Evolutionary conservation across 768 basidiomycete species (phyloP).

Genomic region (Mycena filopes): DNA sequence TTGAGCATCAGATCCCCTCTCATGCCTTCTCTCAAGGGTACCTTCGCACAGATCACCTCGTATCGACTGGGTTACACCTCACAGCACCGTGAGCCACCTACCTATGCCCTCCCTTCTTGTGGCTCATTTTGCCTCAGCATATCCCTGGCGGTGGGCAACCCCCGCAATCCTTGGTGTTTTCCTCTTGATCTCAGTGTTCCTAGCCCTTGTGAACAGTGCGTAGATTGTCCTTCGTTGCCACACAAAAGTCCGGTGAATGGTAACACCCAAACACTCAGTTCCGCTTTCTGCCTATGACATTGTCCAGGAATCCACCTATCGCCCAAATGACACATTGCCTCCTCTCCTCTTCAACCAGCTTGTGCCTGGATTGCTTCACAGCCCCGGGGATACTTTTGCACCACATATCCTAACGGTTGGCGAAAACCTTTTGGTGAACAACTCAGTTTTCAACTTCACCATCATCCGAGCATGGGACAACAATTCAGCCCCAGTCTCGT

Average conservation of each 20-base stretch:
- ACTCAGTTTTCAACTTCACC: background rate
- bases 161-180: background rate
- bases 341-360: background rate
- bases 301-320: background rate
- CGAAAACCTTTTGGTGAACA: background rate
- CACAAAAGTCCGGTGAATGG: too few species aligned
- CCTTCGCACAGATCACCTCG: background rate
- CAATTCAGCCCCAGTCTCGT: background rate
- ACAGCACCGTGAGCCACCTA: background rate
- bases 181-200: background rate
- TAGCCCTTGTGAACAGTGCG: constrained; percentile 11
- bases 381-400: background rate
- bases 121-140: too few species aligned
- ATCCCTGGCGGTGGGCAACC: constrained; percentile 21
- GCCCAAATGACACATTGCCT: background rate
- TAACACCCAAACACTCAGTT: too few species aligned
- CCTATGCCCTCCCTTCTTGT: too few species aligned
- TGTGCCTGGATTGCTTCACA: background rate
- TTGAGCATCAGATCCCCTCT: too few species aligned
- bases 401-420: background rate
- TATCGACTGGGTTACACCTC: constrained; percentile 13
- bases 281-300: background rate
- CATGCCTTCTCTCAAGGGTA: background rate
- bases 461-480: background rate
- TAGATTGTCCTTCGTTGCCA: too few species aligned